Evolutionary conservation across 495 filamentous ascomycete genomes (phyloP).

Genomic region (Filosporella fistucella): DNA sequence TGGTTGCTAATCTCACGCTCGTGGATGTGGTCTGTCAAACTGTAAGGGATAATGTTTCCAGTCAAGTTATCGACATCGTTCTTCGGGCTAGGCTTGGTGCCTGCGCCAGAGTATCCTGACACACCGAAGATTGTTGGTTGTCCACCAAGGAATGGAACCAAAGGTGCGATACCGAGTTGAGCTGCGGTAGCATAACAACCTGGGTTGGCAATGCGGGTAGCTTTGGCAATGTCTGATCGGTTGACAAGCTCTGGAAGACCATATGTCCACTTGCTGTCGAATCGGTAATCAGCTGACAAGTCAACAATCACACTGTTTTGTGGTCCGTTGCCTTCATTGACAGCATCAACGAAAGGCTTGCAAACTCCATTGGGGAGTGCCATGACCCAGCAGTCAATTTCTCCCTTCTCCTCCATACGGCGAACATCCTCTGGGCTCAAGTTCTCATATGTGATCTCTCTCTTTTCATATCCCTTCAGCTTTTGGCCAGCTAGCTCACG

Average conservation of each 20-base stretch:
- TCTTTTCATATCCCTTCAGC: slow-evolving; percentile 87
- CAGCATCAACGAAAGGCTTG: slow-evolving; percentile 91
- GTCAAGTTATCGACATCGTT: slow-evolving; percentile 87
- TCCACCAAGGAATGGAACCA: slow-evolving; percentile 72
- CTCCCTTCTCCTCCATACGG: slow-evolving; percentile 83
- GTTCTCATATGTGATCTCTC: slow-evolving; percentile 92
- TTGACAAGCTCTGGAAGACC: slow-evolving; percentile 87
- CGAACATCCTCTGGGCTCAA: slow-evolving; percentile 84
- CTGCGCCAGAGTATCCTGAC: slow-evolving; percentile 92
- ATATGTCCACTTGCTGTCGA: slow-evolving; percentile 88
- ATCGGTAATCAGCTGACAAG: slow-evolving; percentile 92
- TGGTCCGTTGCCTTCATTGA: slow-evolving; percentile 58
- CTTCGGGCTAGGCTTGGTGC: slow-evolving; percentile 93
- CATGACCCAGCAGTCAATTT: slow-evolving; percentile 98
- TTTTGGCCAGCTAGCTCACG: slow-evolving; percentile 89
- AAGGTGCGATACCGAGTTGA: slow-evolving; percentile 82
- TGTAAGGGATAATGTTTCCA: slow-evolving; percentile 90
- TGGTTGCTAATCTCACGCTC: slow-evolving; percentile 84
- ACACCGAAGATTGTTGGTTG: slow-evolving; percentile 89
- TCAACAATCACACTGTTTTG: slow-evolving; percentile 84
- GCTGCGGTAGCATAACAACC: slow-evolving; percentile 98
- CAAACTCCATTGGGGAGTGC: slow-evolving; percentile 96
- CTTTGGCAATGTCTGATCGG: slow-evolving; percentile 70
- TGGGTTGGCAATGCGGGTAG: slow-evolving; percentile 88
- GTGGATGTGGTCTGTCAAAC: slow-evolving; percentile 92